Conservation (phyloP, 192 early-diverging fungal genomes). For the Anaeromyces robustus region DNA sequence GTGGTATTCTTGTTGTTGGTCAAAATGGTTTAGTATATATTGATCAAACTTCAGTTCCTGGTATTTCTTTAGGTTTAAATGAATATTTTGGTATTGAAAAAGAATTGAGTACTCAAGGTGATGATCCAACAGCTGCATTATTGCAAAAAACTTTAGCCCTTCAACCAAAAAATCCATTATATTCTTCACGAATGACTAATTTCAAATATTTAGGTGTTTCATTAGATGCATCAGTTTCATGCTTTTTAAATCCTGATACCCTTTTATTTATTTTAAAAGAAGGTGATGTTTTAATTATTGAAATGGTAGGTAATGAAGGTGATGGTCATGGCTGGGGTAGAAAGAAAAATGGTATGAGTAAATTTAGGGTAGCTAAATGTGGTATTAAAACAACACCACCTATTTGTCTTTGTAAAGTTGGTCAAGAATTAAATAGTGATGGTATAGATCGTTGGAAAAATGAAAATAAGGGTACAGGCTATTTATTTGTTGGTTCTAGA, state of each 20-base stretch:
- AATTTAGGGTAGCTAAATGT: slow-evolving; percentile 37
- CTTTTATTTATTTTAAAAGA: slow-evolving; percentile 51
- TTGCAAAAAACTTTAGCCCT: slow-evolving; percentile 9
- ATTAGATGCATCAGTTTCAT: slow-evolving; percentile 48
- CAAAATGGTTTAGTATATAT: slow-evolving; percentile 72
- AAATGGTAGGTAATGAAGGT: slow-evolving; percentile 35
- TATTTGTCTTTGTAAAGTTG: background rate
- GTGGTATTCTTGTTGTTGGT: slow-evolving; percentile 66
- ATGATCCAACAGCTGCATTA: background rate
- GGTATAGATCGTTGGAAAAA: slow-evolving; percentile 1
- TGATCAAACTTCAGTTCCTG: slow-evolving; percentile 60
- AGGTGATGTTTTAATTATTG: slow-evolving; percentile 57
- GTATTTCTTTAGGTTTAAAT: slow-evolving; percentile 57
- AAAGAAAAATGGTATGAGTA: slow-evolving; percentile 48
- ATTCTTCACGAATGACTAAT: slow-evolving; percentile 19
- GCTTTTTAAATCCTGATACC: slow-evolving; percentile 53
- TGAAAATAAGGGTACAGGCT: slow-evolving; percentile 19
- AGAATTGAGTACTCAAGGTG: background rate
- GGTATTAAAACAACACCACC: slow-evolving; percentile 13
- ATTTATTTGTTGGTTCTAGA: slow-evolving; percentile 56
- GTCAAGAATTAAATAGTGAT: background rate
- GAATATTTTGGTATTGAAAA: slow-evolving; percentile 40
- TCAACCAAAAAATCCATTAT: slow-evolving; percentile 18
- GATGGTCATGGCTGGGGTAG: slow-evolving; percentile 52
- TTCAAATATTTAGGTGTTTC: slow-evolving; percentile 43